phyloP scores from a whole-genome alignment of 2,329 filamentous ascomycete genomes.

The Aspergillus brunneoviolaceus region DNA sequence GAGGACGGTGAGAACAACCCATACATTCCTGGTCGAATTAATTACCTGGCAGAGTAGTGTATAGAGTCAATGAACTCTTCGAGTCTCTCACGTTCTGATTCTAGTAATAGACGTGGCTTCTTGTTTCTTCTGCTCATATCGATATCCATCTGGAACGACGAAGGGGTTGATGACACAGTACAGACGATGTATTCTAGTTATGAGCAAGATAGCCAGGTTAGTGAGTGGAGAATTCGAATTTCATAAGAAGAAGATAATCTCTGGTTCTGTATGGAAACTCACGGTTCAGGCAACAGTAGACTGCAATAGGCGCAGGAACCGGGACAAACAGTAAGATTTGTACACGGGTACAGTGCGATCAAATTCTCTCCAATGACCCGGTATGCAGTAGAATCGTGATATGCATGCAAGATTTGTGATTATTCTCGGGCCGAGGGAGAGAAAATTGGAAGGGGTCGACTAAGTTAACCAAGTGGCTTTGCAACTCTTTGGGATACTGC shows the following conservation, averaged over 20 bases:
- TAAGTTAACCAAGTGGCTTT: background rate
- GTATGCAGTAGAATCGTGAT: background rate
- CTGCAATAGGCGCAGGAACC: background rate
- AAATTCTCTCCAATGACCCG: background rate
- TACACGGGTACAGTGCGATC: no score
- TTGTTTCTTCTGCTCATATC: constrained; percentile 85
- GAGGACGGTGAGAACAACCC: constrained; percentile 13
- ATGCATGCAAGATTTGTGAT: background rate
- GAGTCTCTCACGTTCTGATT: constrained; percentile 76
- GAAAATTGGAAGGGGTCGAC: background rate
- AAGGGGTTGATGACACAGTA: constrained; percentile 3
- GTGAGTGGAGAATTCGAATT: no score
- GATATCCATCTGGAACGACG: constrained; percentile 51
- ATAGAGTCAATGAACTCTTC: constrained; percentile 93
- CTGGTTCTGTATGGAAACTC: background rate
- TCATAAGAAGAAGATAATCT: background rate
- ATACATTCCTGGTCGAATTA: constrained; percentile 3
- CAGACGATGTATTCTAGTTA: background rate
- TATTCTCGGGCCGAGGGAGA: background rate
- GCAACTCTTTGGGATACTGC: constrained; percentile 2
- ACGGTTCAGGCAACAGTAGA: background rate
- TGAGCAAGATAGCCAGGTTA: no score
- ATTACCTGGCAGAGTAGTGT: constrained; percentile 91
- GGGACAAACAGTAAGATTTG: no score
- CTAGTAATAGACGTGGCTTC: constrained; percentile 74